Evolutionary conservation across 768 basidiomycete species (phyloP), one percentile per base, ranked within the genome.

Genomic region (Lactifluus hygrophoroides): DNA sequence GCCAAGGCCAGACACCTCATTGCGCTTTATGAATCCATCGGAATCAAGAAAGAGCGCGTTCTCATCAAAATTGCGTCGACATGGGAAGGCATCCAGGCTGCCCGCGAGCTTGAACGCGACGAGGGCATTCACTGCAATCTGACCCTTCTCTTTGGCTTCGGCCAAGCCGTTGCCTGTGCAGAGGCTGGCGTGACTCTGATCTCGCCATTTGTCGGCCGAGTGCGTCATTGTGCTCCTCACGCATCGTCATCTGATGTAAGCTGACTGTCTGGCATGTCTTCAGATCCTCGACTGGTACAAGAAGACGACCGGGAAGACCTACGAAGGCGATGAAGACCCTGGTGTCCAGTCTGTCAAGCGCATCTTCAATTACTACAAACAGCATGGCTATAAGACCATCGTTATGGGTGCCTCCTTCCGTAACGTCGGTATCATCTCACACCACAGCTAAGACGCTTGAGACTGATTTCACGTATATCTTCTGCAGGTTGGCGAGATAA

Each of bases 341-440:
- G 95, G 96, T 78, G 96, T 99, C 67, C 73, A 84, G 73, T 94
- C 90, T 42, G 96, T 99, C 62, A 87, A 90, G 79, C 88, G 81
- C 75, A 99, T 99, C 78, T 99, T 87, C 85, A 90, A 95, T 80
- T 98, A 94, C 75, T 99, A 99, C 84, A 98, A 97, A 82, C 94
- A 96, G 72, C 83, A 98, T 76, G 81, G 82, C 60, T 98, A 99
- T 83, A 91, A 94, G 69, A 99, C 96, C 66, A 97, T 99, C 74
- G 95, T 98, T 73, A 97, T 98, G 96, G 96, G 95, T 70, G 96
- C 96, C 59, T 95, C 93, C 32, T 97, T 99, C 94, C 90, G 96
- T 71, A 98, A 97, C 79, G 86, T 94, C 66, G 57, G 88, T 76
- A 3, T 17, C 35, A 23, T 14, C 25, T 37, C 17, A 19, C 32